These are phyloP conservation scores for Toxicodendron radicans DNA, from an alignment of 345 rosid genomes.

Conservation along the genomic window DNA sequence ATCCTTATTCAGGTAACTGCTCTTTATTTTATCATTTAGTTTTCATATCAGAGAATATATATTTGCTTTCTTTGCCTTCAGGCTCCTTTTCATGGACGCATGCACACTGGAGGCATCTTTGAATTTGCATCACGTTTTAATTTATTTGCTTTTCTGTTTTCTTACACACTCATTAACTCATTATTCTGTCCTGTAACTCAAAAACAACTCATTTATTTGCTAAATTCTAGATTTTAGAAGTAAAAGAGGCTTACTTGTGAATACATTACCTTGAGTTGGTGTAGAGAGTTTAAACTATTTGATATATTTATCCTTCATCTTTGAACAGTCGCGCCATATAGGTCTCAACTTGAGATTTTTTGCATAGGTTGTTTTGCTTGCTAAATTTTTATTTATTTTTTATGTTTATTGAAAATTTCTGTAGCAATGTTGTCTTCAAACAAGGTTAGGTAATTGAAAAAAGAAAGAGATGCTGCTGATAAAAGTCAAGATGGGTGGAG, in stretches of 20 bases:
- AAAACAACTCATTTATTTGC: not conserved
- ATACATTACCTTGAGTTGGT: not conserved
- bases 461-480: too few species aligned
- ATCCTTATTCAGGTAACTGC: slow-evolving; percentile 80
- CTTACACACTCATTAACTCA: not conserved
- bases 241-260: not conserved
- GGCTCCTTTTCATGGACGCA: not conserved
- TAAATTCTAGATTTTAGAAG: not conserved
- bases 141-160: not conserved
- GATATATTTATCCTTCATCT: too few species aligned
- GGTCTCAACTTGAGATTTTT: too few species aligned
- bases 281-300: too few species aligned
- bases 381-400: too few species aligned
- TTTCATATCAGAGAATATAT: not conserved
- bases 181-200: not conserved
- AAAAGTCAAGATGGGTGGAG: too few species aligned
- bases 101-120: not conserved
- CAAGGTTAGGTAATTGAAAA: too few species aligned
- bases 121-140: not conserved
- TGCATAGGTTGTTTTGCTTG: too few species aligned
- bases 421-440: too few species aligned
- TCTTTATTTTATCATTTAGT: not conserved
- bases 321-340: too few species aligned
- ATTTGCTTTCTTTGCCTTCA: not conserved
- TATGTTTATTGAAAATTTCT: too few species aligned